These are phyloP conservation scores for Dictyostelium brefeldianum DNA, from an alignment of 78 protist species.

Conservation along the genomic window DNA sequence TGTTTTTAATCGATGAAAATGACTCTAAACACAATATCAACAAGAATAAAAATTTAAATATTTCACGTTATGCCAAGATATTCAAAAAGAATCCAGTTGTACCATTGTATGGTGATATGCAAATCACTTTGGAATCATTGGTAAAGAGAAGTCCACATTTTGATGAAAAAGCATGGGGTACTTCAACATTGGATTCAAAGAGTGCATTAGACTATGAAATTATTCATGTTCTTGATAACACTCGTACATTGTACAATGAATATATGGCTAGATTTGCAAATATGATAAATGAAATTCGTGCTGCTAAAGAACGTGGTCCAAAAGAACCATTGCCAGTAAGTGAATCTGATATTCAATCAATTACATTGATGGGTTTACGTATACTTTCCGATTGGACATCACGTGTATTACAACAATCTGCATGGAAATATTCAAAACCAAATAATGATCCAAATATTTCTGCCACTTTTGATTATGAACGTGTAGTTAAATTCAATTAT, in stretches of 20 bases:
- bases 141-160: constrained; percentile 81
- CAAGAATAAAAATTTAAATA: constrained; percentile 74
- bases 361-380: constrained; percentile 40
- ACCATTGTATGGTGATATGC: constrained; percentile 94
- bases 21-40: constrained; percentile 54
- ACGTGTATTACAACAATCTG: constrained; percentile 71
- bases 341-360: constrained; percentile 29
- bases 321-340: constrained; percentile 42
- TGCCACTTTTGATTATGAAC: constrained; percentile 82
- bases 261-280: constrained; percentile 66
- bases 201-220: constrained; percentile 70
- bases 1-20: constrained; percentile 75
- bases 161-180: constrained; percentile 76
- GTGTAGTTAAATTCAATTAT: constrained; percentile 92
- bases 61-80: constrained; percentile 63
- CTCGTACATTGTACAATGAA: constrained; percentile 49
- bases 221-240: not conserved
- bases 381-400: constrained; percentile 83
- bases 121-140: constrained; percentile 52
- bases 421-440: constrained; percentile 88
- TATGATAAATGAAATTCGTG: constrained; percentile 59
- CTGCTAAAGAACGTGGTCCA: constrained; percentile 30
- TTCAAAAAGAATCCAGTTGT: constrained; percentile 86
- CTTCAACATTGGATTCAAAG: constrained; percentile 36
- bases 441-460: constrained; percentile 51